Conservation (phyloP, 2,329 filamentous ascomycete genomes). For the Cladosporium velox region DNA sequence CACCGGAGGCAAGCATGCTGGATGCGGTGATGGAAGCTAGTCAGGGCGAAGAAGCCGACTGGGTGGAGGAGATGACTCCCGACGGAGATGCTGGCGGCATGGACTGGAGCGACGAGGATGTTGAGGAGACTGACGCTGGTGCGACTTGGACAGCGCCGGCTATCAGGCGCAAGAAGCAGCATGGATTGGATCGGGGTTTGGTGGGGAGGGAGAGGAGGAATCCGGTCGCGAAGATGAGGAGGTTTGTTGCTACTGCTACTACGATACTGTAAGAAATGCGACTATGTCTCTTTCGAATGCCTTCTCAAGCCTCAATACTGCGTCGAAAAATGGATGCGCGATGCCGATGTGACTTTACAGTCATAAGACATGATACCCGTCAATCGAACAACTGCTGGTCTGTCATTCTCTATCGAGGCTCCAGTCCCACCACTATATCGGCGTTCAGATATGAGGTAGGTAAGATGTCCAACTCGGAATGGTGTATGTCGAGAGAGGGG, state of each 20-base stretch:
- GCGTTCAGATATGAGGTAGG: constrained; percentile 22
- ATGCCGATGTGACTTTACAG: too few species aligned
- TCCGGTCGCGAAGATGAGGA: constrained; percentile 26
- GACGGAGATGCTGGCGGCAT: constrained; percentile 15
- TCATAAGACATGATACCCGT: background rate
- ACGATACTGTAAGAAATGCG: constrained; percentile 2
- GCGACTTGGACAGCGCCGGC: constrained; percentile 28
- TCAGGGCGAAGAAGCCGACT: constrained; percentile 2
- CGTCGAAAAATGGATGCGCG: too few species aligned
- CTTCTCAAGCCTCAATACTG: too few species aligned
- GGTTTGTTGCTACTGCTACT: constrained; percentile 28
- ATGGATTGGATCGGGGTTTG: constrained; percentile 15
- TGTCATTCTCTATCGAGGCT: background rate
- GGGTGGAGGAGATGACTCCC: constrained; percentile 1
- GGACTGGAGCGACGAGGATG: constrained; percentile 28
- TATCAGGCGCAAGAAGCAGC: constrained; percentile 10
- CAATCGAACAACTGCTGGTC: background rate
- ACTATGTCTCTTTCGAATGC: background rate
- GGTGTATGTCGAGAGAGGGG: constrained; percentile 16
- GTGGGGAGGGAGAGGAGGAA: constrained; percentile 20
- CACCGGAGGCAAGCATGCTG: constrained; percentile 28
- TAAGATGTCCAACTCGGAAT: constrained; percentile 23
- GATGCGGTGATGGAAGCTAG: constrained; percentile 23
- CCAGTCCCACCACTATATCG: background rate
- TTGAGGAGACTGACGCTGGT: constrained; percentile 29